A percentile compares a stretch with the other conserved stretches of the same genome.
Conservation (phyloP, 176 grass and related monocot species). For the Cenchrus americanus region DNA sequence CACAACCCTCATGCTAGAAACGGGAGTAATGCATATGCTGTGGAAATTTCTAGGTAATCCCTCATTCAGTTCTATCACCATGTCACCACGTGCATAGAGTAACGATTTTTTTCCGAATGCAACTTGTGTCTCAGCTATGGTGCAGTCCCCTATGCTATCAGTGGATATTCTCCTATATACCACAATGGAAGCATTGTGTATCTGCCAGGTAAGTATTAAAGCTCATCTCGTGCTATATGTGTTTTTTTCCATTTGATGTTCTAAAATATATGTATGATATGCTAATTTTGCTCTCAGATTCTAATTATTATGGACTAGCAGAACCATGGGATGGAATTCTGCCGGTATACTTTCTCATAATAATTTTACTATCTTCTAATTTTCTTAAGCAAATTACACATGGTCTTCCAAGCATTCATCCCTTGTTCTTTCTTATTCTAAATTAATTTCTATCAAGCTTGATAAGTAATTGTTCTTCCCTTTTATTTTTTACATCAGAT, state of each 20-base stretch:
- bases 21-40: constrained; percentile 40
- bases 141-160: not conserved
- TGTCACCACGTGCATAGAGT: not conserved
- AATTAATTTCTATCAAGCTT: not conserved
- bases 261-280: not conserved
- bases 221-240: constrained; percentile 1
- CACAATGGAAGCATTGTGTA: constrained; percentile 22
- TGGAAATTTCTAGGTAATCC: constrained; percentile 34
- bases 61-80: not conserved
- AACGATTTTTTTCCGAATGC: not conserved
- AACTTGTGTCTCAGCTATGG: constrained; percentile 26
- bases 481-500: constrained; percentile 31
- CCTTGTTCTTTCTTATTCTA: not conserved
- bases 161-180: constrained; percentile 33
- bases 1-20: constrained; percentile 31
- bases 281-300: constrained; percentile 12
- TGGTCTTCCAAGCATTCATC: not conserved
- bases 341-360: constrained; percentile 18
- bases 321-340: not conserved
- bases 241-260: not conserved
- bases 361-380: not conserved
- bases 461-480: not conserved
- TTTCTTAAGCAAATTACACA: not conserved
- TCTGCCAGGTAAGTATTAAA: constrained; percentile 6
- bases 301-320: constrained; percentile 11